phyloP scores from a whole-genome alignment of 2,329 filamentous ascomycete genomes.

The Lachnellula subtilissima region DNA sequence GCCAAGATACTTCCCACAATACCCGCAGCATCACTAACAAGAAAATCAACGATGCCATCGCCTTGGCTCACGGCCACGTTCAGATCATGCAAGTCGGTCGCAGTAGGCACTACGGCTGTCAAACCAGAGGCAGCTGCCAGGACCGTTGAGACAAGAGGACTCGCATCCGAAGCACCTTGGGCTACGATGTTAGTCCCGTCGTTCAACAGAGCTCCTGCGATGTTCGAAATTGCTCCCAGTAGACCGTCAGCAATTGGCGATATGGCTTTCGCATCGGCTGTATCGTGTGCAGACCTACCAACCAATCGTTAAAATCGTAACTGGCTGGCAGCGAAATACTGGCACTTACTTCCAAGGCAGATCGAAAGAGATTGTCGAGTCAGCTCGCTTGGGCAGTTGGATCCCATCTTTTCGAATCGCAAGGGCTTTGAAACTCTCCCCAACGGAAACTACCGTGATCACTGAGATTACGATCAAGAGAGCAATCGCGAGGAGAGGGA shows the following conservation, averaged over 20 bases:
- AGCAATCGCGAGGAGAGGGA: slow-evolving; percentile 11
- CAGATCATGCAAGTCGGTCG: not conserved
- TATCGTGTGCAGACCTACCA: not conserved
- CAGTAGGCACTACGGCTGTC: not conserved
- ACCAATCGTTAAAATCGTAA: not conserved
- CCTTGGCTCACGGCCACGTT: slow-evolving; percentile 8
- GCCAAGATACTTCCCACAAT: slow-evolving; percentile 15
- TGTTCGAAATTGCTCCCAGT: slow-evolving; percentile 13
- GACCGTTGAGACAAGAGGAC: not conserved
- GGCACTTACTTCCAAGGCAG: slow-evolving; percentile 18
- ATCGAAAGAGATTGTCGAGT: slow-evolving; percentile 10
- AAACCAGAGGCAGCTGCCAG: not conserved
- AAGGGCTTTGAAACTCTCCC: slow-evolving; percentile 22
- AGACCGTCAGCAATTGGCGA: slow-evolving; percentile 2
- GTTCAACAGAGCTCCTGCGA: slow-evolving; percentile 18
- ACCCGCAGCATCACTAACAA: slow-evolving; percentile 11
- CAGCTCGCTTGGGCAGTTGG: slow-evolving; percentile 10
- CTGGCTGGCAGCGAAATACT: not conserved
- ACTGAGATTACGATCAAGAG: slow-evolving; percentile 21
- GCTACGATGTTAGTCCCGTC: slow-evolving; percentile 6
- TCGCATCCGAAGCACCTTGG: not conserved
- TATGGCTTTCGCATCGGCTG: slow-evolving; percentile 7
- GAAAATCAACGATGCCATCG: slow-evolving; percentile 6
- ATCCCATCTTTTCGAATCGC: slow-evolving; percentile 4
- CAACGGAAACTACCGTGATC: slow-evolving; percentile 21